Evolutionary conservation across 2,329 filamentous ascomycete genomes (phyloP).

Genomic region (Fusarium sp.): DNA sequence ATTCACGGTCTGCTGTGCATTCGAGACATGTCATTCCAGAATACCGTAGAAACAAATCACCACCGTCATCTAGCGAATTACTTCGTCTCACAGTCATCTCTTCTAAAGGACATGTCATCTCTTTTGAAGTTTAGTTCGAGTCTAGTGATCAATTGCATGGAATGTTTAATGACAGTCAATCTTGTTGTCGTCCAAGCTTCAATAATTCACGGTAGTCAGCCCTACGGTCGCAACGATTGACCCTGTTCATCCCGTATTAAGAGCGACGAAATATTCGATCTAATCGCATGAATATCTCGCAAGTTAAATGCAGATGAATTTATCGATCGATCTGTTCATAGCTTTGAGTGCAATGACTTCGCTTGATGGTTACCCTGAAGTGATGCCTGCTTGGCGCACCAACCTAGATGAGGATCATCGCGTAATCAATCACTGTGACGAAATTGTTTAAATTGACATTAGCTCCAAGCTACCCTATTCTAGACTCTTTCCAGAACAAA

Average conservation of each 20-base stretch:
- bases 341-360: not conserved
- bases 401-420: constrained; percentile 9
- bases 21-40: constrained; percentile 1
- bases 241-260: not conserved
- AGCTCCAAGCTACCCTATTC: not conserved
- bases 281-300: not conserved
- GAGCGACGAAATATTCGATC: not conserved
- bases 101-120: not conserved
- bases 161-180: constrained; percentile 6
- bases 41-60: not conserved
- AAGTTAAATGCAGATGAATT: not conserved
- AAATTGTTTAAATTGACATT: not conserved
- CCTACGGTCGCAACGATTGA: not conserved
- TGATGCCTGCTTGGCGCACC: not conserved
- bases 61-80: not conserved
- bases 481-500: constrained; percentile 10
- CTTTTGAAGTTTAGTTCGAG: not conserved
- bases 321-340: not conserved
- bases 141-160: constrained; percentile 2
- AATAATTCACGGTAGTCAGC: not conserved
- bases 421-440: not conserved
- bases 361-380: not conserved
- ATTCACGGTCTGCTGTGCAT: not conserved
- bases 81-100: not conserved
- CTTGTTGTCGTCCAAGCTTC: not conserved